These are phyloP conservation scores for Pisolithus orientalis DNA, from an alignment of 768 basidiomycete genomes.

Conservation along the genomic window DNA sequence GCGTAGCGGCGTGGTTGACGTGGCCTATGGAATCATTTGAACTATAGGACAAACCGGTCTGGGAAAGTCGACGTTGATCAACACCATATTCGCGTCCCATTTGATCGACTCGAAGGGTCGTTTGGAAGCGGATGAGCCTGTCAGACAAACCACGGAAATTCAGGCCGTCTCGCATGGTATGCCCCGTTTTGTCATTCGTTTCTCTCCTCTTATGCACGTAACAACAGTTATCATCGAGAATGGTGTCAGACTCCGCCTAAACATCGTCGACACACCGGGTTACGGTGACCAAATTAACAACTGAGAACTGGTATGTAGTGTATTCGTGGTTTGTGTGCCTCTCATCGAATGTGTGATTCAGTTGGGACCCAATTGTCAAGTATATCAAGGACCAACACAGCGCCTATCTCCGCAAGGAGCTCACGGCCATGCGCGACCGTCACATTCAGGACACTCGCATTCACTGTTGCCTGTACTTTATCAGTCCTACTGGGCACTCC, in stretches of 20 bases:
- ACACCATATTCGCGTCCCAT: slow-evolving; percentile 98
- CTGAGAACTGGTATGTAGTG: slow-evolving; percentile 79
- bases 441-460: slow-evolving; percentile 98
- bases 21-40: background rate
- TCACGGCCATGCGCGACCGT: slow-evolving; percentile 97
- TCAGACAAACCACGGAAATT: slow-evolving; percentile 95
- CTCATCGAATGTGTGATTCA: slow-evolving; percentile 24
- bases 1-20: background rate
- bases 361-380: slow-evolving; percentile 99
- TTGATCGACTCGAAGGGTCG: slow-evolving; percentile 97
- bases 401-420: slow-evolving; percentile 96
- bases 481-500: slow-evolving; percentile 97
- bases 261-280: slow-evolving; percentile 98
- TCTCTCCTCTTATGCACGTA: slow-evolving; percentile 8
- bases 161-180: slow-evolving; percentile 89
- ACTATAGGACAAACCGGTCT: slow-evolving; percentile 87
- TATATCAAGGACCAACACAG: slow-evolving; percentile 99
- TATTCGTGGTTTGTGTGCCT: background rate
- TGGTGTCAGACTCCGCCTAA: slow-evolving; percentile 87
- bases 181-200: slow-evolving; percentile 19
- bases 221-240: slow-evolving; percentile 88
- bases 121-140: slow-evolving; percentile 77
- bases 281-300: slow-evolving; percentile 99
- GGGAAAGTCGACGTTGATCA: slow-evolving; percentile 97
- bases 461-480: slow-evolving; percentile 97